Base-by-base conservation (phyloP, 352 stramenopile genomes). In the Salisapilia sapeloensis region DNA sequence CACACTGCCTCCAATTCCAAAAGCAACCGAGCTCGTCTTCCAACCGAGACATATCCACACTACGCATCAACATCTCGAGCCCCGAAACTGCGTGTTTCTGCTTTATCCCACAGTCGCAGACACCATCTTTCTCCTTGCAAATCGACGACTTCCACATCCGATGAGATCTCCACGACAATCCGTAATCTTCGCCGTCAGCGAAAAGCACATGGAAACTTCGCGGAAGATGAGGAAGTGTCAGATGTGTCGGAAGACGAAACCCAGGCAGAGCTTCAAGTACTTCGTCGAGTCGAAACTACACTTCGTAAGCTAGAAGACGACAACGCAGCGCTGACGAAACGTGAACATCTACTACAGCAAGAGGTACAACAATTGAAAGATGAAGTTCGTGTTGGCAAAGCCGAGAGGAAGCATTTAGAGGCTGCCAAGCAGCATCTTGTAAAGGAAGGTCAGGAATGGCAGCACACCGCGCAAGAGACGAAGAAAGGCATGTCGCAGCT, bases 241-340 rank as follows among this genome's bases (percentile, higher is more conserved):
- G 32, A 10, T 29, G 6, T 14, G 35, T 24, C 44, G 42, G 30
- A 14, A 56, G 45, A 18, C 49, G 40, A 50, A 40, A 21, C 21
- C 54, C 56, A 19, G 10, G 36, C 33, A 4, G 57, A 70, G 37
- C 48, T 84, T 8, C 53, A 63, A 38, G 84, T 87, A 33, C 48
- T 87, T 16, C 46, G 66, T 35, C 67, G 71, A 31, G 67, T 84
- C 6, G 71, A 86, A 34, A 35, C 48, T 10, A 65, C 67, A 14
- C 44, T 86, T n/a, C 67, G 70, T 12, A 57, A 76, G 12, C 50
- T 86, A 19, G 71, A 86, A 24, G 44, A 57, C 0, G 70, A 86
- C 22, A 86, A 86, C 26, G 62, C 55, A 1, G 38, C 51, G 18
- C 46, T 51, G 10, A 58, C 62, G 34, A 40, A 62, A 18, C 61